A percentile compares a stretch with the other conserved stretches of the same genome.
phyloP scores from a whole-genome alignment of 2,329 filamentous ascomycete genomes.

The Alternaria arbusti region DNA sequence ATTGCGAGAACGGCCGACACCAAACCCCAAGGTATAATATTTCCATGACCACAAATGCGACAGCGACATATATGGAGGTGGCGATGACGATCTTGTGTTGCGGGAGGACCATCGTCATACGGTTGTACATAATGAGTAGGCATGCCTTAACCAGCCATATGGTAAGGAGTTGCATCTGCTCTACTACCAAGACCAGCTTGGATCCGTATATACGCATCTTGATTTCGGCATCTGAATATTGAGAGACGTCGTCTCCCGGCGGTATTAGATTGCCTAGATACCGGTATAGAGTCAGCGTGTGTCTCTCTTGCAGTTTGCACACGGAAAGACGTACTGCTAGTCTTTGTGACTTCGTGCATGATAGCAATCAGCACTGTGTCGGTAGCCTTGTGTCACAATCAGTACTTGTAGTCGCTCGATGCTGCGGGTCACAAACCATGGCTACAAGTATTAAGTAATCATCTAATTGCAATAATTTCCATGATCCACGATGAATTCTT shows the following conservation, averaged over 20 bases:
- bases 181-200: conserved; percentile 61
- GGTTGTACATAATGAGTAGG: conserved; percentile 61
- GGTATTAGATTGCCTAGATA: conserved; percentile 39
- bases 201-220: conserved; percentile 57
- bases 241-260: conserved; percentile 38
- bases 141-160: conserved; percentile 62
- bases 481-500: conserved; percentile 38
- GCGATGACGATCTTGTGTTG: conserved; percentile 48
- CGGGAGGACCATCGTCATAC: conserved; percentile 51
- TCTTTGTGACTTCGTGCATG: conserved; percentile 42
- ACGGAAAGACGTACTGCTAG: conserved; percentile 22
- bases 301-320: background rate
- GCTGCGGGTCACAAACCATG: conserved; percentile 32
- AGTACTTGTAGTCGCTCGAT: background rate
- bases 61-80: conserved; percentile 53
- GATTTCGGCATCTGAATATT: conserved; percentile 48
- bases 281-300: background rate
- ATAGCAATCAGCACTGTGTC: conserved; percentile 42
- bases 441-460: conserved; percentile 46
- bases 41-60: conserved; percentile 57
- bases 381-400: conserved; percentile 28
- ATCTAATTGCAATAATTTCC: conserved; percentile 43
- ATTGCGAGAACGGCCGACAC: conserved; percentile 61
- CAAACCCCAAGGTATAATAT: conserved; percentile 61
- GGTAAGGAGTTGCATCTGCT: conserved; percentile 59